A percentile compares a stretch with the other conserved stretches of the same genome.
phyloP scores from a whole-genome alignment of 805 yeast genomes.

The Candida corydali region DNA sequence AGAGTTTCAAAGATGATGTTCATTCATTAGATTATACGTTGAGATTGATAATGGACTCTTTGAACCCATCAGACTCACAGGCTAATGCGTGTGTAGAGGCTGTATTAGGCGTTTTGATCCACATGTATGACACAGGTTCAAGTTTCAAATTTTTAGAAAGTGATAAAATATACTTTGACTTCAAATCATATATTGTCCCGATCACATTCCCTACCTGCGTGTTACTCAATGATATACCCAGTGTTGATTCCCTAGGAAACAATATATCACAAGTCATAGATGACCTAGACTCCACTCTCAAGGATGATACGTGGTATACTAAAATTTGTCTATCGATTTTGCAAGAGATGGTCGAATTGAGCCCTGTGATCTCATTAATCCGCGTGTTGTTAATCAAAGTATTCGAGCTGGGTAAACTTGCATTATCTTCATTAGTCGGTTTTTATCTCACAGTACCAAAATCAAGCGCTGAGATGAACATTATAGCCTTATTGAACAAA shows the following conservation, averaged over 20 bases:
- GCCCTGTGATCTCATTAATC: constrained; percentile 29
- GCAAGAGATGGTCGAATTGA: constrained; percentile 23
- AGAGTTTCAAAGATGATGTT: constrained; percentile 14
- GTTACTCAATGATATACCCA: constrained; percentile 21
- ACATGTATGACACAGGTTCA: constrained; percentile 16
- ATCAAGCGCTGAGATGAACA: constrained; percentile 4
- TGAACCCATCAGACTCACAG: constrained; percentile 13
- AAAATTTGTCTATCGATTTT: constrained; percentile 27
- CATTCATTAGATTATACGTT: constrained; percentile 19
- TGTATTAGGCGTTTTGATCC: constrained; percentile 36
- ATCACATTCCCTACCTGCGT: constrained; percentile 32
- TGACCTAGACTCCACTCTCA: constrained; percentile 10
- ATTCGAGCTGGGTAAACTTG: constrained; percentile 12
- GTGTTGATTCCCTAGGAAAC: constrained; percentile 11
- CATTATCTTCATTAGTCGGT: constrained; percentile 24
- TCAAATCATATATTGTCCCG: constrained; percentile 21
- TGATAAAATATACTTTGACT: constrained; percentile 12
- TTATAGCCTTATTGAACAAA: constrained; percentile 10
- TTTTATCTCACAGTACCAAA: constrained; percentile 16
- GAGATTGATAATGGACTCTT: constrained; percentile 16
- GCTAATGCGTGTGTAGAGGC: constrained; percentile 32
- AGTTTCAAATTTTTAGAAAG: constrained; percentile 20
- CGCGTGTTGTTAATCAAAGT: constrained; percentile 22
- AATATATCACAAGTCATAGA: constrained; percentile 11
- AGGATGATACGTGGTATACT: constrained; percentile 23